Percentiles rank a stretch among this genome's conserved stretches.
These are phyloP conservation scores for Eruca vesicaria DNA, from an alignment of 441 rosid genomes.

Conservation along the genomic window DNA sequence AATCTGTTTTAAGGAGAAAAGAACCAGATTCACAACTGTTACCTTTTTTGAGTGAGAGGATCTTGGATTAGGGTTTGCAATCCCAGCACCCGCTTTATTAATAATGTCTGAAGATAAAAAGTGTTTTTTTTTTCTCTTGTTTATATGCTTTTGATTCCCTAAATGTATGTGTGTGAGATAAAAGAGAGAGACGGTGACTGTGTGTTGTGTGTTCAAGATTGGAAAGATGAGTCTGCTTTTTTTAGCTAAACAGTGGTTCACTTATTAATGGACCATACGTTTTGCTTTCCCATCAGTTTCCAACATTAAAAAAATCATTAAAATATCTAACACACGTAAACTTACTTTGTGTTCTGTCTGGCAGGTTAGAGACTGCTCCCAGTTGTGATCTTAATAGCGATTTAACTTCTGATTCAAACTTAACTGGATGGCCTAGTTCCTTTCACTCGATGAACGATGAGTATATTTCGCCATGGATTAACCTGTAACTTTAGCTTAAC, in stretches of 20 bases:
- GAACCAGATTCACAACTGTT: constrained; percentile 16
- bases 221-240: constrained; percentile 29
- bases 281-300: constrained; percentile 7
- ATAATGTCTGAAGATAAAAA: constrained; percentile 4
- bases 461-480: not conserved
- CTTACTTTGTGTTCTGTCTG: constrained; percentile 16
- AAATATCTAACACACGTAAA: not conserved
- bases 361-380: not conserved
- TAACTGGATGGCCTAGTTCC: not conserved
- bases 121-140: not conserved
- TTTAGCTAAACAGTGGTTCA: constrained; percentile 30
- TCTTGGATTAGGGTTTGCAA: constrained; percentile 23
- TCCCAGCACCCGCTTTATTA: constrained; percentile 15
- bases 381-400: not conserved
- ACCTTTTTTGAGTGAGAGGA: constrained; percentile 27
- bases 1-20: not conserved
- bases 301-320: constrained; percentile 1
- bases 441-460: not conserved
- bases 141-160: constrained; percentile 1
- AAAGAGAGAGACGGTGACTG: constrained; percentile 5
- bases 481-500: not conserved
- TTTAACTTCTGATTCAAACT: not conserved
- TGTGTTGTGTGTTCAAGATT: constrained; percentile 30
- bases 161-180: constrained; percentile 14
- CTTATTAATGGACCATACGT: constrained; percentile 22